Evolutionary conservation across 208 protist genomes (phyloP), one percentile per base, ranked within the genome.

Genomic region (Herpetomonas samuelpessoai): DNA sequence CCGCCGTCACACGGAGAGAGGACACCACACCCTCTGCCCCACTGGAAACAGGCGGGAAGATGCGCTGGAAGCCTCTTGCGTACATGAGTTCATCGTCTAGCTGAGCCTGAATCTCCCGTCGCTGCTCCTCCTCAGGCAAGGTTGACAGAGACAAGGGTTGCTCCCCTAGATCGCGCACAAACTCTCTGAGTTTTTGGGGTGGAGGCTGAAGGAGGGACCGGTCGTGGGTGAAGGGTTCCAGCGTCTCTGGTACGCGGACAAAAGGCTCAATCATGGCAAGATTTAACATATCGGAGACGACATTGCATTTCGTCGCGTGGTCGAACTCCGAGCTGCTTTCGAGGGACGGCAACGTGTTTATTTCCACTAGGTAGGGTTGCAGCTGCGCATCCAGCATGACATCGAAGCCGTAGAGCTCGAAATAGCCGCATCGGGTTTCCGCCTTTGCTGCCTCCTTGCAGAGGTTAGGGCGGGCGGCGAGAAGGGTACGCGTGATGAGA

Each of bases 321-420:
- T 97, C 93, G 38, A 97, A 81, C 2, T 73, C 2, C 22, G 86
- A 93, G 60, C 79, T 91, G 67, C 88, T 96, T 53, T 89, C 85
- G 28, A 97, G 77, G 4, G 91, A 95, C 0, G 93, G 93, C 29
- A 97, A 59, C 39, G 91, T 95, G 74, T 97, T 97, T 19, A 97
- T 88, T 52, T 97, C 93, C 22, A 97, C 73, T 12, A 97, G 76
- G 48, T 68, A 84, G 6, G 91, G 88, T 2, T 74, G 72, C n/a
- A 92, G 68, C 12, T 81, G 41, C 25, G 62, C 61, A 44, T 95
- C 87, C 2, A 97, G 62, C 84, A 97, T 92, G 18, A 97, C 71
- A 49, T 97, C 93, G 53, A 96, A 96, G 12, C 93, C 93, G 59
- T 93, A 96, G 6, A 97, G 66, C 65, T 97, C 93, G 69, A 96